Base-by-base conservation (phyloP, 2,329 filamentous ascomycete genomes). In the Scedosporium minutisporum region DNA sequence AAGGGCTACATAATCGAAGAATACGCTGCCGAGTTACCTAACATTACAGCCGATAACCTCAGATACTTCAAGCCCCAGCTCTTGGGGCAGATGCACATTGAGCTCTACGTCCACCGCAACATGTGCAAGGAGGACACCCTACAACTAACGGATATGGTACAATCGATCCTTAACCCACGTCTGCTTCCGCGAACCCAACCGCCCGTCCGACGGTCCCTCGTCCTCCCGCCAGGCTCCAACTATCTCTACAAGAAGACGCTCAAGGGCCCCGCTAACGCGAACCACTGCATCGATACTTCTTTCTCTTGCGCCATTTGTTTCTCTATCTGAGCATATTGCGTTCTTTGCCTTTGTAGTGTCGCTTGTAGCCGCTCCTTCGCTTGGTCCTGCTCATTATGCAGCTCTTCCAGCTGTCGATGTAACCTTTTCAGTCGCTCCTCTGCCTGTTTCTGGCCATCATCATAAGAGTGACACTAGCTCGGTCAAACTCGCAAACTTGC, bases 91-190 rank as follows among this genome's bases (percentile, higher is more conserved):
- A 82, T 93, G 67, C 89, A 96, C 69, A 88, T 97, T 65, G 95
- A 99, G 73, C 82, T 92, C 2, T 84, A 96, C 63, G 89, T 88
- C 0, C 93, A 97, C 69, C 95, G 95, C 61, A 99, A 99, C 73
- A 73, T 99, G 62, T 92, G 96, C 79, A 96, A 93, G 76, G 91
- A 96, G 72, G 95, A 99, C 71, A 92, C 91, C 0, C 79, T 97
- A 62, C 89, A 88, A 71, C 82, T 96, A 71, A 93, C 91, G 0
- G 86, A 95, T 66, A 82, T 96, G 69, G 82, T 97, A 27, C 90
- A 96, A 72, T 85, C 82, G 5, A 90, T 84, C 0, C 76, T 99
- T 57, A 88, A 89, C 72, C 88, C 93, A 12, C 85, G 88, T 33
- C 75, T 82, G 18, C 78, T 97, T 18, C 90, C 92, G 3, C 82